Base-by-base conservation (phyloP, 2,329 filamentous ascomycete species). In the Chaetomium sp. region DNA sequence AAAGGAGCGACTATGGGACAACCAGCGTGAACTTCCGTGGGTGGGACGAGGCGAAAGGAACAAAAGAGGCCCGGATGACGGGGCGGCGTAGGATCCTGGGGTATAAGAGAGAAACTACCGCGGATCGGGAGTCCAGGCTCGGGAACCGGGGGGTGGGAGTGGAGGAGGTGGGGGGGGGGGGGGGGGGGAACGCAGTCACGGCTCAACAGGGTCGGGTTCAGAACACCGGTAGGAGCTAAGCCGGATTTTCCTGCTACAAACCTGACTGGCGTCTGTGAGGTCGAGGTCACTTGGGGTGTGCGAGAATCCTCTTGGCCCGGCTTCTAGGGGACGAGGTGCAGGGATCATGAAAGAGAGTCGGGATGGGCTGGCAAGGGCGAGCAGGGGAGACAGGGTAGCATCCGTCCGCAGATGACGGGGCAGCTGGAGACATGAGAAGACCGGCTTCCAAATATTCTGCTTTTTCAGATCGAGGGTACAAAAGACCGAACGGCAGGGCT, bases 201-300 rank as follows among this genome's bases (percentile, higher is more conserved):
- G 73, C 73, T 74, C 75, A 79, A 77, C 76, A 80, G 75, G 78
- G 77, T 74, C 77, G 78, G 73, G 78, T 74, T 79, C 79, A 80
- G 80, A 79, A 80, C 79, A 72, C 77, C 80, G 80, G 81, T 82
- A 82, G 79, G 79, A 78, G 76, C 76, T 77, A 78, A 79, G 78
- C 80, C 80, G 80, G 79, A 75, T 76, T 79, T 62, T 76, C 76
- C 80, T 78, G 82, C 80, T 78, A 81, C 80, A 80, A 73, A 72
- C 72, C 72, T 73, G 72, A 72, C 73, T 70, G 70, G 69, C 70
- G 71, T 73, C 73, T 74, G 72, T 74, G 74, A 70, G 70, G 71
- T 72, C 68, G 68, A 70, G 69, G 69, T 69, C 66, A 70, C 66
- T 67, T 70, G 72, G 72, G 35, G 70, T 72, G 71, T 77, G 74